phyloP scores from a whole-genome alignment of 2,329 filamentous ascomycete genomes.

The Fusarium fujikuroi region DNA sequence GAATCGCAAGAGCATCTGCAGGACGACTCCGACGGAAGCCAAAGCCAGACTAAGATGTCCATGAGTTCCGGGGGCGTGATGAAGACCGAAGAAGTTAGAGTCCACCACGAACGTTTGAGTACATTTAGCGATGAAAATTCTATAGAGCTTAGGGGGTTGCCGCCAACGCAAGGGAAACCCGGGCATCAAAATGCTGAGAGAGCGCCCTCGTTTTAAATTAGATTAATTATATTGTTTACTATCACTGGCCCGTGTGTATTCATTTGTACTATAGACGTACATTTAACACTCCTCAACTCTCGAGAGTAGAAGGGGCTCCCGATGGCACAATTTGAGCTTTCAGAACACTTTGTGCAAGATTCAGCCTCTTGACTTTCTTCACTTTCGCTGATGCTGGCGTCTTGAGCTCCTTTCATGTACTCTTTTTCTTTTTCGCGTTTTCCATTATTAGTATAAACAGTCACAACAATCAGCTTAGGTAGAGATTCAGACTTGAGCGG shows the following conservation, averaged over 20 bases:
- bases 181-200: background rate
- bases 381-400: background rate
- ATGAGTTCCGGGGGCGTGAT: constrained; percentile 38
- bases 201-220: constrained; percentile 11
- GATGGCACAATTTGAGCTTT: too few relatives aligned
- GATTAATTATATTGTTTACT: background rate
- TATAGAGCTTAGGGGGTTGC: constrained; percentile 36
- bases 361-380: background rate
- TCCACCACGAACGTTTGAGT: constrained; percentile 41
- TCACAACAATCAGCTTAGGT: background rate
- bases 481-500: background rate
- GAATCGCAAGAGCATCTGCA: constrained; percentile 49
- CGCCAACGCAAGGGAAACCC: background rate
- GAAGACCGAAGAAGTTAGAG: constrained; percentile 47
- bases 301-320: background rate
- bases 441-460: background rate
- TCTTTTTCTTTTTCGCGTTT: background rate
- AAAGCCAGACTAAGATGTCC: constrained; percentile 7
- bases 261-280: background rate
- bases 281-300: background rate
- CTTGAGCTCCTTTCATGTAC: background rate
- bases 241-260: too few relatives aligned
- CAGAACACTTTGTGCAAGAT: background rate
- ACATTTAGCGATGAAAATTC: constrained; percentile 34
- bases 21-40: constrained; percentile 33